These are phyloP conservation scores for Nicotiana obtusifolia DNA, from an alignment of 257 asterid species.

Conservation along the genomic window DNA sequence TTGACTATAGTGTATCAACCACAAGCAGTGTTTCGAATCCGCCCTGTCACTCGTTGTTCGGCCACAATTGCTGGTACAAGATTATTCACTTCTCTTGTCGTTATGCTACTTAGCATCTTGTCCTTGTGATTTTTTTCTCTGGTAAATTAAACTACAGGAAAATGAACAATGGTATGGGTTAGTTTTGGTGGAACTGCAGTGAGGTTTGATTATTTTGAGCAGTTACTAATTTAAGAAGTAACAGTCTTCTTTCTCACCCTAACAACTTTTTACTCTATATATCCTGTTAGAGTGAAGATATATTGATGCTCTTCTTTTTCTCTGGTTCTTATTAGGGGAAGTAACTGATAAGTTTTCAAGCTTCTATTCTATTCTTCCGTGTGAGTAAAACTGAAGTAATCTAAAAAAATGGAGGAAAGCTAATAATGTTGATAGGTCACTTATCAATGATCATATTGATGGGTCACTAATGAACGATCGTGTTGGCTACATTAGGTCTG, in stretches of 20 bases:
- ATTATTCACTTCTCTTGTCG: slow-evolving; percentile 1
- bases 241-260: background rate
- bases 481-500: background rate
- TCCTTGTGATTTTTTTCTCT: background rate
- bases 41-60: slow-evolving; percentile 94
- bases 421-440: background rate
- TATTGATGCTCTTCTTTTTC: background rate
- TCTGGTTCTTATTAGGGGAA: background rate
- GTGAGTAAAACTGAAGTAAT: background rate
- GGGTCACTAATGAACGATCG: background rate
- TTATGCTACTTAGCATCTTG: background rate
- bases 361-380: no score
- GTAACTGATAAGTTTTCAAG: background rate
- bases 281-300: background rate
- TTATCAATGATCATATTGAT: background rate
- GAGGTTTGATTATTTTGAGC: background rate
- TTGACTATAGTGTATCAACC: slow-evolving; percentile 87
- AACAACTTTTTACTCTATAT: background rate
- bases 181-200: background rate
- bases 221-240: background rate
- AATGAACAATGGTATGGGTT: background rate
- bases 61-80: slow-evolving; percentile 81
- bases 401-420: background rate
- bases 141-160: background rate
- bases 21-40: slow-evolving; percentile 90